Evolutionary conservation across 129 eudicot genomes (phyloP), one percentile per base, ranked within the genome.

Genomic region (Flaveria sonorensis): DNA sequence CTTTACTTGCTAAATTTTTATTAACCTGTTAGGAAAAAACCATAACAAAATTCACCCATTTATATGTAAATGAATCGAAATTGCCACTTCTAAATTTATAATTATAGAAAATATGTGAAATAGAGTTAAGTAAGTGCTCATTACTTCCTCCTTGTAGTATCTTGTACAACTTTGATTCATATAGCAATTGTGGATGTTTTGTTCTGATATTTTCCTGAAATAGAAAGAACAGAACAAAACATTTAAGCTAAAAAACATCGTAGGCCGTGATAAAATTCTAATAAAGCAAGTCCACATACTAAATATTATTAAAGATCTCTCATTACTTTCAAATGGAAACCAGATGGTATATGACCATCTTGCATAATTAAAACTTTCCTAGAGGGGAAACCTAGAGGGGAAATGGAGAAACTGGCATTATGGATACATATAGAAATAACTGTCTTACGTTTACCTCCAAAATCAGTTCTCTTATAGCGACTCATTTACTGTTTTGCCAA

Each of bases 71-170:
- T 24, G 40, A 61, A 7, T 3, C 19, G n/a, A 28, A 62, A 30
- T 6, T 63, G 45, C 68, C 42, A 26, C 46, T 51, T 46, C 62
- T 23, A 40, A 32, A 32, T 45, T 3, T 57, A 26, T 60, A 3
- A 12, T 60, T 10, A 59, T 16, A 36, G 11, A 63, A 68, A 56
- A 45, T 48, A 62, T 68, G 24, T 62, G 11, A 77, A 70, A 45
- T 18, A 16, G 36, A 63, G 59, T 16, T 45, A 61, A 47, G 26
- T 45, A 43, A 73, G 71, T 71, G 65, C 19, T 83, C 77, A 82
- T 83, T 95, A 95, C 99, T 91, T 91, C 99, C 99, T 86, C 97
- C 99, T 63, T 91, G 97, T 36, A 95, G 90, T 72, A 95, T 77
- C 82, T 92, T 95, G 86, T 95, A 95, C 83, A 95, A 55, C 85